Evolutionary conservation across 139 green algal species (phyloP), one percentile per base, ranked within the genome.

Genomic region (Micractinium sp.): DNA sequence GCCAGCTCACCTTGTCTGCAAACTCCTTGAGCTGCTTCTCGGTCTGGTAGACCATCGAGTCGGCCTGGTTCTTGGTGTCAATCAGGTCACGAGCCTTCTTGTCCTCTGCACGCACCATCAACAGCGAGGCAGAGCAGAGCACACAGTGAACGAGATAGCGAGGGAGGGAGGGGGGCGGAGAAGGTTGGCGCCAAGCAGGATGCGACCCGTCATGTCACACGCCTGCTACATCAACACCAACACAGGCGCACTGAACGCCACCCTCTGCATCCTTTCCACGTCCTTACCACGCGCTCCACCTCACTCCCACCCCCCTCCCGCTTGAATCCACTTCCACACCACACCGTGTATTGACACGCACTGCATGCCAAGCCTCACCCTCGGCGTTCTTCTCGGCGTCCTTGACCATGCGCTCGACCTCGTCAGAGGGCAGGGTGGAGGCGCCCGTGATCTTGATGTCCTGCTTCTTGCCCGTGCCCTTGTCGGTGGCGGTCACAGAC

Each of bases 21-120:
- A 99, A 95, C 94, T 99, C 98, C 93, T 99, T 97, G 39, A 99
- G 83, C 95, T 99, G 98, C 96, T 99, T 99, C 95, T 99, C 95
- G 31, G 97, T 98, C 93, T 98, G 96, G 94, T 99, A 99, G 23
- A 97, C 90, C 93, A 98, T 93, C 74, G 87, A 95, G 93, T 99
- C 97, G 1, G 96, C 97, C 92, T 98, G 94, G 95, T 99, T 99
- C 94, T 97, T 98, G 61, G 94, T 96, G 90, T 99, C 98, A 33
- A 99, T 96, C 1, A 95, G 95, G 80, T 99, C 98, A 35, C 98
- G 93, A 87, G 94, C 93, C 92, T 95, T 93, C 96, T 98, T 98
- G 94, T 99, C 98, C 92, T 99, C 97, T 88, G 85, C 71, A 23
- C 15, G 60, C 41, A 86, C 14, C n/a, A n/a, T n/a, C n/a, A n/a